phyloP scores from a whole-genome alignment of 2,329 filamentous ascomycete species.

The Phialocephala subalpina region DNA sequence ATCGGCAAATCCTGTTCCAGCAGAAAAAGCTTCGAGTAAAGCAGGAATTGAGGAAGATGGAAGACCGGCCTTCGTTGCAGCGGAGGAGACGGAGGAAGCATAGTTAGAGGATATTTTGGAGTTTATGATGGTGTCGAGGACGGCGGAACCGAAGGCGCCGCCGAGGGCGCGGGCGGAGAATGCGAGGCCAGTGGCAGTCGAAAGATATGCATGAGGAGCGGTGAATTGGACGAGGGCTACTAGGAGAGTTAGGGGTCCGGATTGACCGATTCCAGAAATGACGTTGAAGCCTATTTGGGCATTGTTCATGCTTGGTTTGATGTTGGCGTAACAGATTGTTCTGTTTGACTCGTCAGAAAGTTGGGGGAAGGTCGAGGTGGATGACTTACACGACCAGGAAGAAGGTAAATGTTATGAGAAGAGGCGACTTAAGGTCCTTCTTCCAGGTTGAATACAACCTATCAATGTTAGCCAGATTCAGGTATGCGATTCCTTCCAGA shows the following conservation, averaged over 20 bases:
- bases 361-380: background rate
- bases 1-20: slow-evolving; percentile 43
- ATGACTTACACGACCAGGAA: slow-evolving; percentile 55
- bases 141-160: slow-evolving; percentile 60
- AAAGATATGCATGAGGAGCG: slow-evolving; percentile 59
- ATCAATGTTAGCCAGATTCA: background rate
- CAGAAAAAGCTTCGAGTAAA: slow-evolving; percentile 49
- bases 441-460: slow-evolving; percentile 54
- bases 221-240: slow-evolving; percentile 61
- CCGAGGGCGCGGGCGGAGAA: slow-evolving; percentile 62
- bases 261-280: slow-evolving; percentile 56
- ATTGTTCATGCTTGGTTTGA: slow-evolving; percentile 52
- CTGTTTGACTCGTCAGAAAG: slow-evolving; percentile 37
- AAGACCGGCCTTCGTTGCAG: slow-evolving; percentile 53
- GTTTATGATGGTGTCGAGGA: slow-evolving; percentile 60
- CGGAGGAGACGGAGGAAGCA: slow-evolving; percentile 48
- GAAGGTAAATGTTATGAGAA: slow-evolving; percentile 54
- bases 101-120: slow-evolving; percentile 52
- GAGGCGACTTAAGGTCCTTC: slow-evolving; percentile 56
- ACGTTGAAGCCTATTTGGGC: slow-evolving; percentile 58
- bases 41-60: slow-evolving; percentile 47
- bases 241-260: slow-evolving; percentile 57
- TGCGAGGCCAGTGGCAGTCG: slow-evolving; percentile 60
- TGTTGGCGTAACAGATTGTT: slow-evolving; percentile 54
- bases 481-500: slow-evolving; percentile 21